Base-by-base conservation (phyloP, 495 filamentous ascomycete genomes). In the Trichoderma parareesei region DNA sequence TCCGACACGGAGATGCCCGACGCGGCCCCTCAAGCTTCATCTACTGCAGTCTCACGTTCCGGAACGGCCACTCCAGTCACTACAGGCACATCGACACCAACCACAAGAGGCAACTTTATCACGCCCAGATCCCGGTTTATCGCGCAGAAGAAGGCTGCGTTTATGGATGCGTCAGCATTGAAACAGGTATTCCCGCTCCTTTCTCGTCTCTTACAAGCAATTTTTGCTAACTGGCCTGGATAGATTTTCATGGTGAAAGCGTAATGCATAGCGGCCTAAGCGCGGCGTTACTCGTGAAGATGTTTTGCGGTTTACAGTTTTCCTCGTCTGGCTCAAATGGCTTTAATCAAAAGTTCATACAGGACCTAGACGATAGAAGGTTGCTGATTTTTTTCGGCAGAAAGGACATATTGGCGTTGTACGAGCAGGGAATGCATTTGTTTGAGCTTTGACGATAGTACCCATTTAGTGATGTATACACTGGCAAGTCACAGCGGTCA, bases 171-270 rank as follows among this genome's bases (percentile, higher is more conserved):
- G 43, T 84, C 85, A 69, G 88, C 90, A 6, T 74, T 93, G 62
- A 91, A 91, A 67, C 88, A 93, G 84, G 90, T 90, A 75, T 9
- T 20, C 74, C 75, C 46, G 42, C 44, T 55, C 42, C 66, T 9
- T 46, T 10, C 55, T 43, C 35, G 18, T 38, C 46, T 48, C 43
- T 49, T 14, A 42, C 37, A 46, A 20, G 53, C 16, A 41, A 41
- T 33, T 60, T 5, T 13, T 1, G 33, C 44, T 27, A 62, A 46
- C 81, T 85, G 68, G 86, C 71, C 38, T 20, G 1, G 37, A 8
- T 68, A 90, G 88, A 90, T 90, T 66, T 87, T 90, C 70, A 90
- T 90, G 88, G 80, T 90, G 61, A 89, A 89, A 64, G 71, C 80
- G 66, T 77, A 76, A 20, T 44, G 3, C 42, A 42, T n/a, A 41